These are phyloP conservation scores for Hemerocallis citrina DNA, from an alignment of 106 monocot genomes.

Conservation along the genomic window DNA sequence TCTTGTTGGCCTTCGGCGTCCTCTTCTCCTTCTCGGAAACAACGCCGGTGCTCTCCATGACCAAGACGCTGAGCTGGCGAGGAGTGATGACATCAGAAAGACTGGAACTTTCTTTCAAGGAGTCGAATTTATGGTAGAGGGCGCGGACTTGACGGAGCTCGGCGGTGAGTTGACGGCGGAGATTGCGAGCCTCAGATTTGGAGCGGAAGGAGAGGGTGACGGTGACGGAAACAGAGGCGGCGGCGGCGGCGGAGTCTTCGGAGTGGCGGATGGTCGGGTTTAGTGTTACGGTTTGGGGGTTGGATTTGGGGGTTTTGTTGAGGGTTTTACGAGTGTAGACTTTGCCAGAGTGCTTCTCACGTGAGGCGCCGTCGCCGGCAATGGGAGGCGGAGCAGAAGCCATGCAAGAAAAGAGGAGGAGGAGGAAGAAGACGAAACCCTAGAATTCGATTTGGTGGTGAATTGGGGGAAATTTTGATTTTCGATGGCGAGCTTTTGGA, in stretches of 20 bases:
- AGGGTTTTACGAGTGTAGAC: slow-evolving; percentile 76
- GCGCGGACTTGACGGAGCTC: slow-evolving; percentile 71
- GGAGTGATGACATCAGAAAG: not conserved
- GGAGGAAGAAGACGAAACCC: no score
- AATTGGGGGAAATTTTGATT: no score
- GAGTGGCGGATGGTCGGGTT: not conserved
- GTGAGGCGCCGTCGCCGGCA: not conserved
- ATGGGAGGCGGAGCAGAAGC: not conserved
- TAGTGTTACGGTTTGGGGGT: slow-evolving; percentile 6
- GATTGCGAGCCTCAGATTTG: slow-evolving; percentile 47
- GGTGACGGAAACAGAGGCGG: slow-evolving; percentile 15
- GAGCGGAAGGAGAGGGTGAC: slow-evolving; percentile 38
- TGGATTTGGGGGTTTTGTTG: slow-evolving; percentile 26
- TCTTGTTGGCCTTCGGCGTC: slow-evolving; percentile 62
- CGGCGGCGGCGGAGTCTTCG: not conserved
- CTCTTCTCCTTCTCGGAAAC: slow-evolving; percentile 56
- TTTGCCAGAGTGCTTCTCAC: slow-evolving; percentile 52
- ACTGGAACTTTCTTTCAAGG: slow-evolving; percentile 21
- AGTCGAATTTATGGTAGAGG: slow-evolving; percentile 23
- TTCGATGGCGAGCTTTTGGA: no score
- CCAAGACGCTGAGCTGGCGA: slow-evolving; percentile 35
- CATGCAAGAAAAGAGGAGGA: no score
- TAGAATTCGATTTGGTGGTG: no score
- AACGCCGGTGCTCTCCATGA: slow-evolving; percentile 25
- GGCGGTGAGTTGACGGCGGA: slow-evolving; percentile 37